A percentile compares a stretch with the other conserved stretches of the same genome.
Conservation (phyloP, 495 filamentous ascomycete genomes). For the Penicillium arizonense region DNA sequence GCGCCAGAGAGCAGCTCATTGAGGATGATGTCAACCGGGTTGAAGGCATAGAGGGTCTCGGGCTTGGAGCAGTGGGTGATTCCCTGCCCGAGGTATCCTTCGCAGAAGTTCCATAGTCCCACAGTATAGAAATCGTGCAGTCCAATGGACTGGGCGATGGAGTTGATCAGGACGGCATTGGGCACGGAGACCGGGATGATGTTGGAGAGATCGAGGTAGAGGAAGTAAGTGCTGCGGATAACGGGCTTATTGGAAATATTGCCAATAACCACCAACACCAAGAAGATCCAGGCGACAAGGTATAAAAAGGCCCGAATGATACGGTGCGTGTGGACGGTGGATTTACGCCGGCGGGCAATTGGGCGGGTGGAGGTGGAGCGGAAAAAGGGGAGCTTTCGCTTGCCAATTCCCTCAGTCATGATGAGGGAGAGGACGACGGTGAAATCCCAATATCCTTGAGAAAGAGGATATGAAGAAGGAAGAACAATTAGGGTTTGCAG, state of each 20-base stretch:
- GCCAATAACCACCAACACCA: conserved; percentile 75
- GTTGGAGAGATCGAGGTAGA: conserved; percentile 77
- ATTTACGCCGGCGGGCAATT: conserved; percentile 22
- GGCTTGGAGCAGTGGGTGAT: conserved; percentile 74
- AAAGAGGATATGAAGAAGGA: background rate
- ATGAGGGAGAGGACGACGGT: background rate
- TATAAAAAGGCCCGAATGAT: conserved; percentile 67
- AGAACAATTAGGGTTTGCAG: background rate
- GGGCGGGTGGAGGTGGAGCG: conserved; percentile 21
- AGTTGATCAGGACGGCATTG: conserved; percentile 77
- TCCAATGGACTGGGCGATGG: conserved; percentile 82
- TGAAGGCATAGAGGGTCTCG: conserved; percentile 77
- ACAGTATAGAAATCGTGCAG: conserved; percentile 94
- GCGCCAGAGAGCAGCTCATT: conserved; percentile 78
- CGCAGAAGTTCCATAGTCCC: conserved; percentile 86
- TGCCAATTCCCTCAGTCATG: conserved; percentile 14
- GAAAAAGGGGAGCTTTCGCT: conserved; percentile 35
- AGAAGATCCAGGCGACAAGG: conserved; percentile 69
- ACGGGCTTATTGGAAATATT: conserved; percentile 60
- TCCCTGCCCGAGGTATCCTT: conserved; percentile 71
- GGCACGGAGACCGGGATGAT: conserved; percentile 76
- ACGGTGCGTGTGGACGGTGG: conserved; percentile 38
- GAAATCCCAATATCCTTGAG: conserved; percentile 7
- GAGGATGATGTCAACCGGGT: conserved; percentile 77
- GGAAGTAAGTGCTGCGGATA: conserved; percentile 71